Base-by-base conservation (phyloP, 129 eudicot genomes). In the Flaveria linearis region DNA sequence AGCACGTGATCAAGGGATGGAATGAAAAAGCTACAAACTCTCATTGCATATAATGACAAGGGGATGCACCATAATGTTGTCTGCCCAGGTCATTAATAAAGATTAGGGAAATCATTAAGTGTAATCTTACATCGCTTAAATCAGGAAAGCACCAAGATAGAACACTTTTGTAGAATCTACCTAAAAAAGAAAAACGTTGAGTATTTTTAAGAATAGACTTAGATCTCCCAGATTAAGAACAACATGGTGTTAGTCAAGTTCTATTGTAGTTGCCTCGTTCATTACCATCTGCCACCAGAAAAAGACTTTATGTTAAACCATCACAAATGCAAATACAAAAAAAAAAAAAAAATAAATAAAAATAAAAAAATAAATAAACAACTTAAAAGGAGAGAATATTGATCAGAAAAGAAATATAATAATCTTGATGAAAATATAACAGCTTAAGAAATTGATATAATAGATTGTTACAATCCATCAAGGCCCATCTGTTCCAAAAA, bases 271-370 rank as follows among this genome's bases (percentile, higher is more conserved):
- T 65, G 65, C 81, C 53, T 84, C 91, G 39, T 69, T 87, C 75
- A 81, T 83, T 76, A 87, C 96, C 88, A 90, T 88, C 93, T 88
- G 93, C 18, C 75, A 78, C 39, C 53, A 69, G 25, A 81, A 76
- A 85, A 28, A 16, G 23, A 7, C 36, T 14, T n/a, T 1, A 45
- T 47, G 71, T 78, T 30, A 56, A 41, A 53, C 17, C 25, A 69
- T 55, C 60, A 57, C 14, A 53, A 25, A 51, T 52, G 23, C 9
- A 23, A 28, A 74, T 22, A 20, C n/a, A 18, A 1, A 20, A 14
- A 10, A 22, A 7, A 25, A 23, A 23, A 23, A 0, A 23, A 23
- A n/a, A n/a, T n/a, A n/a, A n/a, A n/a, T n/a, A n/a, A n/a, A 20
- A 20, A 20, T 20, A 20, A 20, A 20, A 20, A 0, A 20, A 20